Percentiles rank a stretch among this genome's conserved stretches.
Evolutionary conservation across 768 basidiomycete species (phyloP).

Genomic region (Termitomyces sp.): DNA sequence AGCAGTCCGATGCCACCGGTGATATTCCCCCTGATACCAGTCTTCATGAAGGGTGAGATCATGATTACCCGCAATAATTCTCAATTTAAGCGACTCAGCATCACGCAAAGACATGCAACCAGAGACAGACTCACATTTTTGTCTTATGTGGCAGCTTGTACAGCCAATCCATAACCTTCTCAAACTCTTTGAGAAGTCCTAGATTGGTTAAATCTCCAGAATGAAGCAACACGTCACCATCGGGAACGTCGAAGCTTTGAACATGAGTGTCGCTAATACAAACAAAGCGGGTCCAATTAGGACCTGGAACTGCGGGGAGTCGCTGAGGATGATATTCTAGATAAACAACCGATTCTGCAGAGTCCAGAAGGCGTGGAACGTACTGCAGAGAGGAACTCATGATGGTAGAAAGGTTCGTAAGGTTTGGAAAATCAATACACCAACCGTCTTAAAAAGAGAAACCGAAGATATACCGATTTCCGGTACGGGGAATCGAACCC

Average conservation of each 20-base stretch:
- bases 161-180: slow-evolving; percentile 53
- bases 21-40: background rate
- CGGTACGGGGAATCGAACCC: slow-evolving; percentile 53
- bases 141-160: slow-evolving; percentile 44
- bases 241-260: slow-evolving; percentile 39
- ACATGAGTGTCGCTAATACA: slow-evolving; percentile 58
- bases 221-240: slow-evolving; percentile 62
- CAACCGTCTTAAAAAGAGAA: too few species aligned
- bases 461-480: background rate
- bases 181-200: slow-evolving; percentile 40
- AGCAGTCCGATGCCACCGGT: background rate
- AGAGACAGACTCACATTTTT: slow-evolving; percentile 65
- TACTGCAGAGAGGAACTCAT: background rate
- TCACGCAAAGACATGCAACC: too few species aligned
- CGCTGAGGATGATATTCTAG: slow-evolving; percentile 26
- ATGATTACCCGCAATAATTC: slow-evolving; percentile 39
- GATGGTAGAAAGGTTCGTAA: too few species aligned
- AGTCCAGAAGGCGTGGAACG: background rate
- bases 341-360: slow-evolving; percentile 22
- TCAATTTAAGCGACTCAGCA: slow-evolving; percentile 14
- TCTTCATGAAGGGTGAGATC: slow-evolving; percentile 48
- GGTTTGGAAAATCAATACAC: too few species aligned
- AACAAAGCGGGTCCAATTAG: slow-evolving; percentile 50
- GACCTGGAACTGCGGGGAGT: slow-evolving; percentile 25
- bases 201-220: slow-evolving; percentile 55